Evolutionary conservation across 345 rosid species (phyloP).

Genomic region (Citrus hindsii): DNA sequence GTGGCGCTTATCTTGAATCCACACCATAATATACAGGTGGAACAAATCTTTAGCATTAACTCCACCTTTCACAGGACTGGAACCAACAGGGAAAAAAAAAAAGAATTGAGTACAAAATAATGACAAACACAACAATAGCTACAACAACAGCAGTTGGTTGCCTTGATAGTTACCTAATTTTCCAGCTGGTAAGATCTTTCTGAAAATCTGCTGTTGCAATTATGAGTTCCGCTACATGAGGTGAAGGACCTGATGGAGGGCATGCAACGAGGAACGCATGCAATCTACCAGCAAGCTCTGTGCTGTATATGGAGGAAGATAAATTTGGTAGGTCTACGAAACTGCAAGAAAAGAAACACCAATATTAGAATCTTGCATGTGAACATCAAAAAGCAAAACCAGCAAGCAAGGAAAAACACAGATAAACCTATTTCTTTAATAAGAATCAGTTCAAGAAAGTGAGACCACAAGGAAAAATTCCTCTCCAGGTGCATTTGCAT

Average conservation of each 20-base stretch:
- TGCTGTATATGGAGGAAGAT: conserved; percentile 85
- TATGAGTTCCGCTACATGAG: conserved; percentile 86
- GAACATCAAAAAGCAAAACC: conserved; percentile 6
- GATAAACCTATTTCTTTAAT: not conserved
- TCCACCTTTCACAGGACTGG: conserved; percentile 90
- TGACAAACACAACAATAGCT: conserved; percentile 5
- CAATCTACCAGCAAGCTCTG: conserved; percentile 85
- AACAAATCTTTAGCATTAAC: conserved; percentile 95
- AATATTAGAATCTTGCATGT: conserved; percentile 16
- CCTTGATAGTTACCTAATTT: conserved; percentile 46
- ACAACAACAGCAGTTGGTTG: not conserved
- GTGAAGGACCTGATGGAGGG: conserved; percentile 94
- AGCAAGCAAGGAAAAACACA: conserved; percentile 13
- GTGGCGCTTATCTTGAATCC: conserved; percentile 96
- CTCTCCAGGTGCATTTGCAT: not conserved
- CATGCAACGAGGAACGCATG: conserved; percentile 86
- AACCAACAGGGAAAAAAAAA: conserved; percentile 7
- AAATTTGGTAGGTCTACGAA: conserved; percentile 89
- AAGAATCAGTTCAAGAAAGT: not conserved
- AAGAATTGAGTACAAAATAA: not conserved
- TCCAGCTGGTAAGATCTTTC: conserved; percentile 86
- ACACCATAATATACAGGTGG: conserved; percentile 86
- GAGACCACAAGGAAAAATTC: not conserved
- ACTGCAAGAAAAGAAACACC: conserved; percentile 43
- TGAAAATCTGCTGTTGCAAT: conserved; percentile 96